Percentiles rank a stretch among this genome's conserved stretches.
phyloP scores from a whole-genome alignment of 371 early-diverging fungal species.

The Actinomortierella ambigua region DNA sequence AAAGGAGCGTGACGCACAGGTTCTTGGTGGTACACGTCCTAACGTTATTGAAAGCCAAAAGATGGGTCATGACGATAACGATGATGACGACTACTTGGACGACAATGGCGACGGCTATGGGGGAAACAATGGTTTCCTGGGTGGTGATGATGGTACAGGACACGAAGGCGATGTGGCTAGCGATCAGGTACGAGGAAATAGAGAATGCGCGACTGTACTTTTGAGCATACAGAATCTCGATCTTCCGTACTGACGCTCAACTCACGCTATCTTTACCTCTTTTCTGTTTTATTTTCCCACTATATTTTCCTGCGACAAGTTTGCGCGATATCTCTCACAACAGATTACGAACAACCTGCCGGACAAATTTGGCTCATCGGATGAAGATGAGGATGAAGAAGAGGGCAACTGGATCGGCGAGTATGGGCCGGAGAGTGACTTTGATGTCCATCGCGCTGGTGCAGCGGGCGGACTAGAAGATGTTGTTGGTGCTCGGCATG shows the following conservation, averaged over 20 bases:
- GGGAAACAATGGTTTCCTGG: constrained; percentile 50
- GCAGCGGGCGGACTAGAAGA: constrained; percentile 12
- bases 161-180: constrained; percentile 56
- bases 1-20: constrained; percentile 84
- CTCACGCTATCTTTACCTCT: neutral
- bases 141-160: constrained; percentile 51
- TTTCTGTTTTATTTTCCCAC: too few relatives aligned
- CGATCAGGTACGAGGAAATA: constrained; percentile 48
- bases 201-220: too few relatives aligned
- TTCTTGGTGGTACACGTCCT: constrained; percentile 89
- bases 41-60: constrained; percentile 47
- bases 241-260: too few relatives aligned
- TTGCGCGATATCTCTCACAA: constrained; percentile 71
- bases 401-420: constrained; percentile 52
- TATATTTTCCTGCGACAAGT: constrained; percentile 47
- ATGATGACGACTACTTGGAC: constrained; percentile 50
- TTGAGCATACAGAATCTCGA: too few relatives aligned
- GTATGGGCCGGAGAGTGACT: constrained; percentile 30
- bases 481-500: constrained; percentile 15
- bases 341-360: constrained; percentile 68
- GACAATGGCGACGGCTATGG: constrained; percentile 55
- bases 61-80: constrained; percentile 29
- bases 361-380: constrained; percentile 61
- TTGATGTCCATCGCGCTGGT: constrained; percentile 25
- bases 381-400: constrained; percentile 62